These are phyloP conservation scores for Pleurotus tuber-regium DNA, from an alignment of 768 basidiomycete species.

Conservation along the genomic window DNA sequence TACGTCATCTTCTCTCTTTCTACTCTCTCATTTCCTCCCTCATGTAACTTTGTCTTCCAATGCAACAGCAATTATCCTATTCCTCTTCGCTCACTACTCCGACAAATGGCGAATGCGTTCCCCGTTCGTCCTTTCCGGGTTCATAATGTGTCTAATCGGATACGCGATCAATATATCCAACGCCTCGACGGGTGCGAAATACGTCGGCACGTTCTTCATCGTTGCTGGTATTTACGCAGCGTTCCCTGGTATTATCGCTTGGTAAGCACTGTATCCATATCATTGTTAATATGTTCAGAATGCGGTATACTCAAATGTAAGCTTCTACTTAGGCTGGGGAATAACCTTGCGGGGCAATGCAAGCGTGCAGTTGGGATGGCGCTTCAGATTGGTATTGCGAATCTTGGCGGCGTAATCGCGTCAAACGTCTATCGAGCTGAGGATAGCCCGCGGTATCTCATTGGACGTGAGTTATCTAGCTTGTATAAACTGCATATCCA, in stretches of 20 bases:
- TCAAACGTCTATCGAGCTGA: slow-evolving; percentile 58
- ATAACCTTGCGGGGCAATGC: slow-evolving; percentile 66
- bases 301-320: background rate
- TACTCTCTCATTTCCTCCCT: background rate
- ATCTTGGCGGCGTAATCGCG: slow-evolving; percentile 63
- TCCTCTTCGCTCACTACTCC: slow-evolving; percentile 53
- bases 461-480: slow-evolving; percentile 51
- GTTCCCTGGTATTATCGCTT: slow-evolving; percentile 59
- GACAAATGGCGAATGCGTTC: slow-evolving; percentile 54
- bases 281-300: background rate
- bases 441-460: slow-evolving; percentile 57
- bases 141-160: slow-evolving; percentile 50
- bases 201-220: slow-evolving; percentile 70
- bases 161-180: slow-evolving; percentile 63
- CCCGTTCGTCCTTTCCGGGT: slow-evolving; percentile 55
- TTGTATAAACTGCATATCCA: background rate
- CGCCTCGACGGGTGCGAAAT: slow-evolving; percentile 53
- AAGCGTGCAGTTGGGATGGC: slow-evolving; percentile 72
- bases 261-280: slow-evolving; percentile 39
- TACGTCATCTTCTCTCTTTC: slow-evolving; percentile 28
- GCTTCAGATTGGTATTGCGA: slow-evolving; percentile 65
- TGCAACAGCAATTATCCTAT: slow-evolving; percentile 48
- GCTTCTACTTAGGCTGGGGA: slow-evolving; percentile 47
- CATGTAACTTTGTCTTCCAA: background rate
- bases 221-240: slow-evolving; percentile 62